phyloP scores from a whole-genome alignment of 257 asterid species.

The Scutellaria galericulata region DNA sequence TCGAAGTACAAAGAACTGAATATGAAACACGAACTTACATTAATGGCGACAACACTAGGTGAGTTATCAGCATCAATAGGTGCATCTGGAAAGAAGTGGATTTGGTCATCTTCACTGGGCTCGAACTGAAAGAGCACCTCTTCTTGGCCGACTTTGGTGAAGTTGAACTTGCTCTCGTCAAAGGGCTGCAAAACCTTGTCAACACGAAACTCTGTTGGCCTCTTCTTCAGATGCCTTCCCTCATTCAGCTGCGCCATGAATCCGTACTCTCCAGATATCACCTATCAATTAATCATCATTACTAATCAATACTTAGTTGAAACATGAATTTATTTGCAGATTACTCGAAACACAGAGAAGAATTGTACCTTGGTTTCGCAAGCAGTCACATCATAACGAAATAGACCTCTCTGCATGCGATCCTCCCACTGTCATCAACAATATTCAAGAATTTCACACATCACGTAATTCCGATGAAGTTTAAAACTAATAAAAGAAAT shows the following conservation, averaged over 20 bases:
- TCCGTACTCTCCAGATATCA: constrained; percentile 89
- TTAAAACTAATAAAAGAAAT: too few species aligned
- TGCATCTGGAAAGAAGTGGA: constrained; percentile 67
- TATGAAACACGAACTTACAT: constrained; percentile 46
- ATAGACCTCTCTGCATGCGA: constrained; percentile 90
- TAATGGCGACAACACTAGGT: constrained; percentile 85
- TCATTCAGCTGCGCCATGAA: constrained; percentile 92
- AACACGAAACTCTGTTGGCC: constrained; percentile 97
- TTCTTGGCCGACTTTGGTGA: constrained; percentile 93
- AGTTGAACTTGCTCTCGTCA: constrained; percentile 90
- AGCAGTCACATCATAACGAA: constrained; percentile 98
- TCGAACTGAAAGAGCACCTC: constrained; percentile 91
- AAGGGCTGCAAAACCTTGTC: constrained; percentile 94
- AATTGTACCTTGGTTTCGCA: constrained; percentile 85
- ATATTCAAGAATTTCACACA: constrained; percentile 31
- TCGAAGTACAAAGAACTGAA: background rate
- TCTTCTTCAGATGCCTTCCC: constrained; percentile 97
- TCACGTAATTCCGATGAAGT: background rate
- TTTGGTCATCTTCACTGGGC: constrained; percentile 60
- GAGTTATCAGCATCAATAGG: constrained; percentile 66
- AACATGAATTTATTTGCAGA: background rate
- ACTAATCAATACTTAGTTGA: background rate
- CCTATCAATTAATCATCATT: constrained; percentile 47
- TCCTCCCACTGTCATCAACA: constrained; percentile 86
- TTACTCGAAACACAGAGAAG: background rate